Conservation (phyloP, 1,284 basidiomycete genomes). For the Fistulina hepatica region DNA sequence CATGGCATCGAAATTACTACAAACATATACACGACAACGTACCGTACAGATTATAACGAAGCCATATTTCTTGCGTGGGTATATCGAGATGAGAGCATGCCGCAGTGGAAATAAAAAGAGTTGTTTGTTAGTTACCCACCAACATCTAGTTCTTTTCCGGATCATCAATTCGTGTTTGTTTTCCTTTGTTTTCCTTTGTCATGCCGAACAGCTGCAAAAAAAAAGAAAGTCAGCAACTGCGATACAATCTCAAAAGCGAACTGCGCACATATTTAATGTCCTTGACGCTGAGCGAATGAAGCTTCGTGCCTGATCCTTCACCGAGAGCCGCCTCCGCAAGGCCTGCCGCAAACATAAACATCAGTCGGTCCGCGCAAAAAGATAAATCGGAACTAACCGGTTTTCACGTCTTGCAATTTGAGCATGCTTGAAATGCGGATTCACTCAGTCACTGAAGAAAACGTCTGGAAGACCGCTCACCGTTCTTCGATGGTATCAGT, state of each 20-base stretch:
- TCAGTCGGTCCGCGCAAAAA: not conserved
- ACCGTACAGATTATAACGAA: too few species aligned
- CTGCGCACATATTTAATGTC: conserved; percentile 40
- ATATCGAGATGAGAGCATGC: too few species aligned
- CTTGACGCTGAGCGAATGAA: conserved; percentile 51
- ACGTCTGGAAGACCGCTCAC: conserved; percentile 23
- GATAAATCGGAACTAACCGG: too few species aligned
- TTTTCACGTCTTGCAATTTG: conserved; percentile 53
- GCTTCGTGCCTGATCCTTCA: conserved; percentile 46
- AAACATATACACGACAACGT: too few species aligned
- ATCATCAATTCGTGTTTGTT: too few species aligned
- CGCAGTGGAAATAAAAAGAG: too few species aligned
- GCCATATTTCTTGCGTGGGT: too few species aligned
- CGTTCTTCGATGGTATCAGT: conserved; percentile 60
- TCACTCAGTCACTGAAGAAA: conserved; percentile 2
- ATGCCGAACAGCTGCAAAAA: conserved; percentile 7
- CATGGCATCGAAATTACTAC: too few species aligned
- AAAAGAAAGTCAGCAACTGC: not conserved
- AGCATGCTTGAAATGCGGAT: conserved; percentile 38
- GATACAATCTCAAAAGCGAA: not conserved
- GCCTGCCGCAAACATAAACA: conserved; percentile 25
- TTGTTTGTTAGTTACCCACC: too few species aligned
- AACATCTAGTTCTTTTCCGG: too few species aligned
- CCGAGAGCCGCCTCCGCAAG: conserved; percentile 58
- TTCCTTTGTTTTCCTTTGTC: too few species aligned